Conservation (phyloP, 352 stramenopile species). For the Sclerospora graminicola region DNA sequence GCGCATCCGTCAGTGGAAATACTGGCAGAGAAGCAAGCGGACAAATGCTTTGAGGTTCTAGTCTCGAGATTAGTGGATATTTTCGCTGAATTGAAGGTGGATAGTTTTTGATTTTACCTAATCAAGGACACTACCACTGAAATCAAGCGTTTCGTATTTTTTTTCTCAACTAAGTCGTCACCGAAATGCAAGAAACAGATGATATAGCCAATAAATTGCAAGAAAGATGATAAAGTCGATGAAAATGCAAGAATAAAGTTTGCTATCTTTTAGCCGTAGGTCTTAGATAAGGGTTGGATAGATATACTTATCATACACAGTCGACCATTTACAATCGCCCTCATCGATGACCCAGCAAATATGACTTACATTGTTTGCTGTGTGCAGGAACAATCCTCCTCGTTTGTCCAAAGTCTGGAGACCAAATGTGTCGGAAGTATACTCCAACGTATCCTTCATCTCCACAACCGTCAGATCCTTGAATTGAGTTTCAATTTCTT, state of each 20-base stretch:
- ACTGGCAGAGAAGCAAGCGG: not conserved
- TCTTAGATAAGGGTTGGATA: conserved; percentile 14
- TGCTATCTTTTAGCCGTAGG: too few species aligned
- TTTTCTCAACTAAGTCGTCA: too few species aligned
- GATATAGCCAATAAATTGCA: too few species aligned
- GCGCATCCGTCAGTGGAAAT: not conserved
- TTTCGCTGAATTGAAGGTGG: not conserved
- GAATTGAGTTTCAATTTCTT: too few species aligned
- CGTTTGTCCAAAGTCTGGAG: conserved; percentile 23
- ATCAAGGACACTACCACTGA: too few species aligned
- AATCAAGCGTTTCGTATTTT: too few species aligned
- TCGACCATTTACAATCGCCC: conserved; percentile 6
- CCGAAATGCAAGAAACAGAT: too few species aligned
- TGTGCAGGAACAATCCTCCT: conserved; percentile 14
- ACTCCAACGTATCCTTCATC: conserved; percentile 20
- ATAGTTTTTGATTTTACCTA: too few species aligned
- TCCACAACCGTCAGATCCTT: too few species aligned
- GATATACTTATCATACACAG: conserved; percentile 20
- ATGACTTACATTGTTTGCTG: conserved; percentile 16
- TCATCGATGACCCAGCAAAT: conserved; percentile 24
- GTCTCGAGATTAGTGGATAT: not conserved
- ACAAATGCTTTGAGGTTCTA: not conserved
- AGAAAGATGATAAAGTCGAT: too few species aligned
- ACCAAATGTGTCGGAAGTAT: conserved; percentile 29
- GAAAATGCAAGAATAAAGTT: too few species aligned